Percentiles rank a stretch among this genome's conserved stretches.
Conservation (phyloP, 2,329 filamentous ascomycete genomes). For the Aureobasidium pullulans region DNA sequence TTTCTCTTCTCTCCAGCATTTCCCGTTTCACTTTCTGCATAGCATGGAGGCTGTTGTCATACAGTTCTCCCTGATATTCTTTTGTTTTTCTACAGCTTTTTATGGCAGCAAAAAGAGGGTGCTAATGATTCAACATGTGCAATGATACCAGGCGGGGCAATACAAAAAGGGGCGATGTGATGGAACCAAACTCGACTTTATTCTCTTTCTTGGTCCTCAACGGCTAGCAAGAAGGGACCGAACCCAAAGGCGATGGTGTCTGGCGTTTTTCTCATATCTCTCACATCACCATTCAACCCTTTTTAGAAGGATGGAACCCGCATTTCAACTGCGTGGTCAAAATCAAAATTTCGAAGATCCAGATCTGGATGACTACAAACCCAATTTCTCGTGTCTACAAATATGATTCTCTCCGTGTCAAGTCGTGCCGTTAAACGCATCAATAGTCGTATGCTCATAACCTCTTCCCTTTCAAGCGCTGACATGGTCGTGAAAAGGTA, state of each 20-base stretch:
- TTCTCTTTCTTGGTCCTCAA: conserved; percentile 22
- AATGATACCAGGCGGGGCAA: conserved; percentile 49
- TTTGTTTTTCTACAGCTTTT: conserved; percentile 12
- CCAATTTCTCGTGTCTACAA: not conserved
- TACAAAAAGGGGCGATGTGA: conserved; percentile 45
- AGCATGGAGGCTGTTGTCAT: not conserved
- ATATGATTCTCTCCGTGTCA: not conserved
- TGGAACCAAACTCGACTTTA: not conserved
- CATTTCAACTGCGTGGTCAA: conserved; percentile 13
- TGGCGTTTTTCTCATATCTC: not conserved
- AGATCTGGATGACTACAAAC: not conserved
- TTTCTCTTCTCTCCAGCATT: conserved; percentile 8
- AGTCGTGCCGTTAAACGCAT: no score
- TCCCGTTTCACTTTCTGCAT: conserved; percentile 13
- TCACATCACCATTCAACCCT: not conserved
- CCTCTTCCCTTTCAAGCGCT: no score
- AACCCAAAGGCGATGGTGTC: conserved; percentile 1
- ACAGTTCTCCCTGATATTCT: not conserved
- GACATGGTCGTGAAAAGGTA: no score
- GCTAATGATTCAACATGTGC: conserved; percentile 33
- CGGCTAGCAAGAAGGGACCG: conserved; percentile 13
- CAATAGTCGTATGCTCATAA: no score
- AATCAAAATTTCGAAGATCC: not conserved
- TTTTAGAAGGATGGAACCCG: conserved; percentile 5
- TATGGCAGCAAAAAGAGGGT: conserved; percentile 9